Evolutionary conservation across 1,284 basidiomycete species (phyloP).

Genomic region (Clitocybe nebularis): DNA sequence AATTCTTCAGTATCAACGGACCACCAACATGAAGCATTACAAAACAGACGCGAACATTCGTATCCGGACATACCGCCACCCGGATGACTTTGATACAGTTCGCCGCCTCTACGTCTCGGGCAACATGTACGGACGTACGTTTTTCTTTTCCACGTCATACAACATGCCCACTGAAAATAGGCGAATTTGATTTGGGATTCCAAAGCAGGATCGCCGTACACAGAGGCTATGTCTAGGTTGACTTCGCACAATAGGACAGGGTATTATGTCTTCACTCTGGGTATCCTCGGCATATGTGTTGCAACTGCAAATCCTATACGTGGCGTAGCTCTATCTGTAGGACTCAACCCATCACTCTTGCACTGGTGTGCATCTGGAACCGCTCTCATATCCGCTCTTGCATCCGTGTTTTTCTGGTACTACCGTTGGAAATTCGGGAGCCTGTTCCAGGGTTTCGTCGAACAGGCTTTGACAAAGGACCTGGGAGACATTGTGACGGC

Average conservation of each 20-base stretch:
- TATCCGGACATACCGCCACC: neutral
- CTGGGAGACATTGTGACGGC: neutral
- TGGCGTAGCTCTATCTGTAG: too few relatives aligned
- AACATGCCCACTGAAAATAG: too few relatives aligned
- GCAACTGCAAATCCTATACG: too few relatives aligned
- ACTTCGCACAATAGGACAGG: neutral
- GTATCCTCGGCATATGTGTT: too few relatives aligned
- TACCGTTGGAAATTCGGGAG: neutral
- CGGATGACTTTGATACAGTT: conserved; percentile 1
- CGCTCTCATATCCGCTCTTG: neutral
- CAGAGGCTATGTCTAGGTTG: neutral
- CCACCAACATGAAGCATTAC: too few relatives aligned
- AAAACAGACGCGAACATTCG: too few relatives aligned
- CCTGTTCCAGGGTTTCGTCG: neutral
- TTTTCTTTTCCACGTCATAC: neutral
- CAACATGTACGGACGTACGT: neutral
- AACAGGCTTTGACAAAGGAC: conserved; percentile 1
- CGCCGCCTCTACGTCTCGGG: neutral
- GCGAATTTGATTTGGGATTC: neutral
- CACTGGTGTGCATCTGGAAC: too few relatives aligned
- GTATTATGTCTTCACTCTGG: neutral
- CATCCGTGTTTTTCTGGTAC: neutral
- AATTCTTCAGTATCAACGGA: too few relatives aligned
- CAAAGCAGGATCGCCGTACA: conserved; percentile 1
- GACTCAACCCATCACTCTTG: too few relatives aligned